These are phyloP conservation scores for Plasmodium adleri DNA, from an alignment of 169 alveolate species.

Conservation along the genomic window DNA sequence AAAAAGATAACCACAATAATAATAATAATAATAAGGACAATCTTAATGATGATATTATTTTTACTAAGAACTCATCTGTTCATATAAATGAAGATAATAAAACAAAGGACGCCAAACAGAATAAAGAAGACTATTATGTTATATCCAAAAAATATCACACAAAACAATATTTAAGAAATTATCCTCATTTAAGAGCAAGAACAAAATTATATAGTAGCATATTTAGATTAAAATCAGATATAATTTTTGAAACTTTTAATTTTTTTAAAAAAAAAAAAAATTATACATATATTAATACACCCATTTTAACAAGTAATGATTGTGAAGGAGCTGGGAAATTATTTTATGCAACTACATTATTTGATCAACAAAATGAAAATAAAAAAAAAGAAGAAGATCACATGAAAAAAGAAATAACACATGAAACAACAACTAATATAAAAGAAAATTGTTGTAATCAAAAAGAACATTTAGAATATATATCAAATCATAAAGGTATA, in stretches of 20 bases:
- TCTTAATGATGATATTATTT: neutral
- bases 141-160: conserved; percentile 84
- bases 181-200: conserved; percentile 84
- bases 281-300: conserved; percentile 97
- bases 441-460: conserved; percentile 5
- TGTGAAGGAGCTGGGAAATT: conserved; percentile 99
- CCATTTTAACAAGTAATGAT: conserved; percentile 98
- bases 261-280: conserved; percentile 88
- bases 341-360: conserved; percentile 94
- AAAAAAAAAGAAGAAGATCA: conserved; percentile 11
- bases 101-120: conserved; percentile 40
- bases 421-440: neutral
- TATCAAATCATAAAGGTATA: conserved; percentile 21
- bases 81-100: neutral
- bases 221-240: conserved; percentile 91
- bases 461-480: neutral
- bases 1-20: neutral
- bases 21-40: neutral
- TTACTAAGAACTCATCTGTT: too few species aligned
- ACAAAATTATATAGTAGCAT: conserved; percentile 87
- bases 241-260: conserved; percentile 87
- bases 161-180: conserved; percentile 79
- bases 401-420: conserved; percentile 1
- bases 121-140: conserved; percentile 78
- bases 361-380: conserved; percentile 77